Evolutionary conservation across 108 stramenopile species (phyloP), one percentile per base, ranked within the genome.

Genomic region (Nitzschia palea): DNA sequence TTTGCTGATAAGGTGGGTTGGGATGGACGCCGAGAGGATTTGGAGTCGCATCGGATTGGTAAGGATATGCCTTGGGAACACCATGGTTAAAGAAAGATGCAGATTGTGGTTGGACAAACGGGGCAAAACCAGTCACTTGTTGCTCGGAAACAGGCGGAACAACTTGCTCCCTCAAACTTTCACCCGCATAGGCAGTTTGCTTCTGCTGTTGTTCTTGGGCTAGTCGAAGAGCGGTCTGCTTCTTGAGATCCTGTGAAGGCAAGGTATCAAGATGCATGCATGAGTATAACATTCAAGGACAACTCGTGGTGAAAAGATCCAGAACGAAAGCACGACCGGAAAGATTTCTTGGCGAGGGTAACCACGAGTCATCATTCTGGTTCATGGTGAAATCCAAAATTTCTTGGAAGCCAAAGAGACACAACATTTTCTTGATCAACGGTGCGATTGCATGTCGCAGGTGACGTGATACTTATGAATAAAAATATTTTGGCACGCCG

Each of bases 191-290:
- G 1, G n/a, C 31, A 15, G 3, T 32, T 25, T 71, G 69, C 30
- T 70, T 37, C 55, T 78, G 74, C 25, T 65, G 43, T 55, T 89
- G 85, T 69, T 86, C 82, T 34, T 84, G 71, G 15, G 85, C 83
- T 58, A 89, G 54, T 34, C 88, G 80, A 6, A 80, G 34, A 10
- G 85, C 83, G 12, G 88, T 89, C 44, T 86, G 85, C 69, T 83
- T 83, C 56, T 89, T 89, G 60, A 89, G 59, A 71, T 89, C 88
- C 88, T 89, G 73, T 34, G 25, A 35, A 30, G 17, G n/a, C n/a
- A n/a, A n/a, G n/a, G n/a, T n/a, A 22, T 51, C 32, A 27, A 14
- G 12, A 14, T 42, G 42, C 2, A 58, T 15, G 18, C 62, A 48
- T 17, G 65, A 67, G 33, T 44, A 36, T 55, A 65, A 63, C 62